Percentiles rank a stretch among this genome's conserved stretches.
Conservation (phyloP, 2,329 filamentous ascomycete species). For the Parascedosporium putredinis region DNA sequence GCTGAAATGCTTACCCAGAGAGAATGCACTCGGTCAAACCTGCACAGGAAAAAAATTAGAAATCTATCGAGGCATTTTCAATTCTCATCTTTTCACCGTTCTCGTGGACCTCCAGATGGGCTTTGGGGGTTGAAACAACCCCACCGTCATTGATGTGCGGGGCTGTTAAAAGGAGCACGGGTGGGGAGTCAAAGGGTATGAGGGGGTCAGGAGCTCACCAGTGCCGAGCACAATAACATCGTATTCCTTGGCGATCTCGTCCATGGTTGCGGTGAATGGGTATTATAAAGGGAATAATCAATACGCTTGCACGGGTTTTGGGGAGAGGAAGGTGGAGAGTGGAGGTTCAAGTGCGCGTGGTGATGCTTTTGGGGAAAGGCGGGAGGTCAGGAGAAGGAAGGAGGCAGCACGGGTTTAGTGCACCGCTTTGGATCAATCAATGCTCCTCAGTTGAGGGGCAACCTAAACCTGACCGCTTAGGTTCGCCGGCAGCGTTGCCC, state of each 20-base stretch:
- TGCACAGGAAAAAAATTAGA: conserved; percentile 27
- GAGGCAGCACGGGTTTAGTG: not conserved
- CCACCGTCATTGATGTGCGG: conserved; percentile 17
- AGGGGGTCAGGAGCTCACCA: conserved; percentile 57
- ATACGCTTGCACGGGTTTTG: not conserved
- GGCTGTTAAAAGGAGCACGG: conserved; percentile 12
- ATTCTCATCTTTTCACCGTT: too few species aligned
- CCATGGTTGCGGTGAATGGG: conserved; percentile 52
- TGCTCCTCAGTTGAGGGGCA: too few species aligned
- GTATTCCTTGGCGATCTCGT: conserved; percentile 97
- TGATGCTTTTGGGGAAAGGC: conserved; percentile 14
- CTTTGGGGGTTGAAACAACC: conserved; percentile 7
- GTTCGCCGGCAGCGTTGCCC: not conserved
- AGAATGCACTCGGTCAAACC: conserved; percentile 98
- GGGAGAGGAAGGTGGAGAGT: conserved; percentile 12
- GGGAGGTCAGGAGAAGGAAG: conserved; percentile 6
- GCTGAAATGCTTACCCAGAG: conserved; percentile 61
- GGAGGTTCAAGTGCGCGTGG: conserved; percentile 18
- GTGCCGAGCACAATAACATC: conserved; percentile 98
- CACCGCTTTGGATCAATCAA: too few species aligned
- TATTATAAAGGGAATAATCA: conserved; percentile 1
- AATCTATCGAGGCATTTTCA: too few species aligned
- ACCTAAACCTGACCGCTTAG: conserved; percentile 1
- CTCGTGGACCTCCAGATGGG: not conserved
- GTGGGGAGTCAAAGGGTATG: conserved; percentile 6